A percentile compares a stretch with the other conserved stretches of the same genome.
phyloP scores from a whole-genome alignment of 371 early-diverging fungal species.

The Mucor indicus region DNA sequence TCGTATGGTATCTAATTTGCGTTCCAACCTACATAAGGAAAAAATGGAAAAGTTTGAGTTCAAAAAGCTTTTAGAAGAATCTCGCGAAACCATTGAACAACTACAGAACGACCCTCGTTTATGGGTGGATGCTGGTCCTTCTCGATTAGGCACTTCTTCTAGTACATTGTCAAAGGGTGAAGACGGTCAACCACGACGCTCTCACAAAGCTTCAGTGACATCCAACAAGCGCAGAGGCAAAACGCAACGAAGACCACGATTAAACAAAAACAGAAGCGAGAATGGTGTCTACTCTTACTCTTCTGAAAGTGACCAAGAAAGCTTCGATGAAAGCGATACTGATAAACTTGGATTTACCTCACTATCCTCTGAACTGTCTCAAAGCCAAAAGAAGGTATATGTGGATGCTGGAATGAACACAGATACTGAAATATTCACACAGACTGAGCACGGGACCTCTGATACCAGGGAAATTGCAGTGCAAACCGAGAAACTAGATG shows the following conservation, averaged over 20 bases:
- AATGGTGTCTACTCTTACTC: constrained; percentile 23
- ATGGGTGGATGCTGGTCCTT: constrained; percentile 37
- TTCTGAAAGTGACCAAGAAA: constrained; percentile 26
- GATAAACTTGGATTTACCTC: constrained; percentile 16
- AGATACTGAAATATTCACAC: constrained; percentile 10
- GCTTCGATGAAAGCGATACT: constrained; percentile 15
- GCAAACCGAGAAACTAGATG: not conserved
- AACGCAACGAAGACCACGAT: constrained; percentile 1
- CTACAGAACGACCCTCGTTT: constrained; percentile 54
- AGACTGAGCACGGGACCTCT: not conserved
- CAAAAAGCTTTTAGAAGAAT: constrained; percentile 58
- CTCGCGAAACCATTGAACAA: constrained; percentile 60
- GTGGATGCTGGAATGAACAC: constrained; percentile 20
- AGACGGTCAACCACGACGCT: constrained; percentile 6
- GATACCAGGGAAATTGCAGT: constrained; percentile 5
- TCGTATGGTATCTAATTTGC: constrained; percentile 43
- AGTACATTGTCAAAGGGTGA: not conserved
- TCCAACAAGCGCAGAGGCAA: constrained; percentile 8
- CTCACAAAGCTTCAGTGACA: constrained; percentile 11
- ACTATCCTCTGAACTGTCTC: constrained; percentile 28
- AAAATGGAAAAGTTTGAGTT: constrained; percentile 63
- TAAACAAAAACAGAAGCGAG: constrained; percentile 2
- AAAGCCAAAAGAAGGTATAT: constrained; percentile 12
- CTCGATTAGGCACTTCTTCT: constrained; percentile 1
- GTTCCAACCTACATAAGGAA: constrained; percentile 44